These are phyloP conservation scores for Piloderma croceum DNA, from an alignment of 768 basidiomycete genomes.

Conservation along the genomic window DNA sequence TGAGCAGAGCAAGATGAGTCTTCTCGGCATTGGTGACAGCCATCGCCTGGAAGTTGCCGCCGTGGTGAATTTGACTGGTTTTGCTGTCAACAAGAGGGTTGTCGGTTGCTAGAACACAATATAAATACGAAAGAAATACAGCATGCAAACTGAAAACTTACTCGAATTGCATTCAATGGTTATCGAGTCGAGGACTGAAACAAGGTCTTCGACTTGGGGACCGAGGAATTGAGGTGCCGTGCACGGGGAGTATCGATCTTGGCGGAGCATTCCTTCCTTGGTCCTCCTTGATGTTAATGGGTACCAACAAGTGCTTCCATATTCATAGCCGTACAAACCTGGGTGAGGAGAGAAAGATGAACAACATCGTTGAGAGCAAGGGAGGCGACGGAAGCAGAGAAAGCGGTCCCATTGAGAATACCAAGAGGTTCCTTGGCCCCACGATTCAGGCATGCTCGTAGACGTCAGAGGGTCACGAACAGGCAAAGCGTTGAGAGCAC, in stretches of 20 bases:
- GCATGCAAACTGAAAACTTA: conserved; percentile 30
- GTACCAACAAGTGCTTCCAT: conserved; percentile 70
- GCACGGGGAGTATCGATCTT: conserved; percentile 67
- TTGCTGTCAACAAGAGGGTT: conserved; percentile 75
- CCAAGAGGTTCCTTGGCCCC: conserved; percentile 76
- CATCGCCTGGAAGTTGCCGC: conserved; percentile 68
- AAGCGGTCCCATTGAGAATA: conserved; percentile 71
- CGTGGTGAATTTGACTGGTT: conserved; percentile 60
- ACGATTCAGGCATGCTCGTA: conserved; percentile 77
- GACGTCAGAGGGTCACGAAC: conserved; percentile 62
- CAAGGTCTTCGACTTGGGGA: conserved; percentile 72
- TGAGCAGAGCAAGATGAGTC: conserved; percentile 39
- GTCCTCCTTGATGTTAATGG: conserved; percentile 38
- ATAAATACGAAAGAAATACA: too few species aligned
- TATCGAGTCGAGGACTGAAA: conserved; percentile 51
- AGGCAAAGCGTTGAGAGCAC: conserved; percentile 46
- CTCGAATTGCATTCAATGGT: conserved; percentile 77
- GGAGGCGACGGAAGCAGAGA: conserved; percentile 67
- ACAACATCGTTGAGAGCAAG: conserved; percentile 68
- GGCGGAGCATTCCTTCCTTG: conserved; percentile 57
- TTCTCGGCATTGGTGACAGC: conserved; percentile 43
- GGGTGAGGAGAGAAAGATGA: conserved; percentile 54
- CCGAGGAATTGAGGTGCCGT: conserved; percentile 76
- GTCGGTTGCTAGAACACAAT: conserved; percentile 73
- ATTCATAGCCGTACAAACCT: conserved; percentile 74